phyloP scores from a whole-genome alignment of 495 filamentous ascomycete genomes.

The Penicillium macrosclerotiorum region DNA sequence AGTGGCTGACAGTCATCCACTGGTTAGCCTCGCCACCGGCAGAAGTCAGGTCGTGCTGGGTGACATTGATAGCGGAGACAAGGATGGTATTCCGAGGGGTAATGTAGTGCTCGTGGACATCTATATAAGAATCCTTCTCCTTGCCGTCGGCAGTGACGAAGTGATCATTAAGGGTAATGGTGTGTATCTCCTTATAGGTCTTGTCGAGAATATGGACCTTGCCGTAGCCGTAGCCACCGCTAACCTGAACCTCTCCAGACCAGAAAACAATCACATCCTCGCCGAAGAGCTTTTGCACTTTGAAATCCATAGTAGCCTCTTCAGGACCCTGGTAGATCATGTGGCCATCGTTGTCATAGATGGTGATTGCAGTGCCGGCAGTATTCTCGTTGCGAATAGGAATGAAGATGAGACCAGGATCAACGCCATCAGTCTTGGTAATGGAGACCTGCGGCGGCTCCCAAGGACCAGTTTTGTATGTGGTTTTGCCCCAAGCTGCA shows the following conservation, averaged over 20 bases:
- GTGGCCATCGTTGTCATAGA: conserved; percentile 33
- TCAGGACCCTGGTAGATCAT: conserved; percentile 34
- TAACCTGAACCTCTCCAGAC: conserved; percentile 35
- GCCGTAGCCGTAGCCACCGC: conserved; percentile 32
- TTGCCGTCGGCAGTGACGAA: conserved; percentile 29
- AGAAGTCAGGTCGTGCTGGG: conserved; percentile 45
- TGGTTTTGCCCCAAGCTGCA: too few species aligned
- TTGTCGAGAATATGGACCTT: conserved; percentile 38
- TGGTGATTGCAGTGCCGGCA: conserved; percentile 31
- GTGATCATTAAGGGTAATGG: conserved; percentile 25
- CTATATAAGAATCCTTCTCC: conserved; percentile 32
- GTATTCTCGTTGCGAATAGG: too few species aligned
- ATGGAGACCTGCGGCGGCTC: too few species aligned
- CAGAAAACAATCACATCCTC: conserved; percentile 37
- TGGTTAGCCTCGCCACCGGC: conserved; percentile 35
- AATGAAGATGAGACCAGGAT: too few species aligned
- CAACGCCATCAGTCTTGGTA: too few species aligned
- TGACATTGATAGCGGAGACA: conserved; percentile 54
- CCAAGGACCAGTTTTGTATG: too few species aligned
- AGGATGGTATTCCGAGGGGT: conserved; percentile 49
- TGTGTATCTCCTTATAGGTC: conserved; percentile 39
- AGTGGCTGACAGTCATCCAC: conserved; percentile 46
- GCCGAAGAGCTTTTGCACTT: conserved; percentile 30
- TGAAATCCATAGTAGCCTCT: conserved; percentile 36
- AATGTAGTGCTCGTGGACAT: conserved; percentile 49